Base-by-base conservation (phyloP, 805 yeast species). In the Candida pseudofarinosa region DNA sequence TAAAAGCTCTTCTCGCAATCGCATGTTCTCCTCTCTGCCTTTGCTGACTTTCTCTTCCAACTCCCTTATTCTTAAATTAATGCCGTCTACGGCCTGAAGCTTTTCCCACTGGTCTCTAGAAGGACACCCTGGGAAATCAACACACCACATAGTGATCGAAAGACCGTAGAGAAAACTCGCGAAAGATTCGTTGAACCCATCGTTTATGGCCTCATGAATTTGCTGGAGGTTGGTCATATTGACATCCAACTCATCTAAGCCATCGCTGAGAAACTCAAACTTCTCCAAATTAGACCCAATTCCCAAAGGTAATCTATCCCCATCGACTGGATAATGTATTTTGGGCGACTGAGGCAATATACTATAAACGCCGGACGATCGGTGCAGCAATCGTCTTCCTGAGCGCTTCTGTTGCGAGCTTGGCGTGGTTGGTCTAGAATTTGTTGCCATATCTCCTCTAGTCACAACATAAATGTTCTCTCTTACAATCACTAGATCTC, bases 121-220 rank as follows among this genome's bases (percentile, higher is more conserved):
- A 8, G 74, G 74, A 37, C 67, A 56, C 1, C 67, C 68, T 1
- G 71, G 73, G 52, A 86, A 86, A 54, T 85, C 89, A 19, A 85
- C 85, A 62, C 96, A 86, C 83, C 93, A 88, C 47, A 95, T 90
- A 54, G 89, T 88, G 61, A 88, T 80, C 56, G 84, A 79, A 39
- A 88, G 63, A 1, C 96, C 96, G 54, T 85, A 87, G 40, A 88
- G 58, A 42, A 88, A 81, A 33, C 90, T 71, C 1, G 87, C 81
- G 52, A 89, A 79, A 2, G 88, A 77, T 60, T 88, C 97, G 56
- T 88, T 88, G 60, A 89, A 83, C 19, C 63, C 62, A 20, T 71
- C 67, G 2, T 74, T 71, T 16, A 89, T 62, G 4, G 79, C 77
- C 35, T 80, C 77, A 60, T 88, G 88, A 8, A 83, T 74, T 39